Percentiles rank a stretch among this genome's conserved stretches.
Evolutionary conservation across 208 protist species (phyloP).

Genomic region (Acanthamoeba royreba): DNA sequence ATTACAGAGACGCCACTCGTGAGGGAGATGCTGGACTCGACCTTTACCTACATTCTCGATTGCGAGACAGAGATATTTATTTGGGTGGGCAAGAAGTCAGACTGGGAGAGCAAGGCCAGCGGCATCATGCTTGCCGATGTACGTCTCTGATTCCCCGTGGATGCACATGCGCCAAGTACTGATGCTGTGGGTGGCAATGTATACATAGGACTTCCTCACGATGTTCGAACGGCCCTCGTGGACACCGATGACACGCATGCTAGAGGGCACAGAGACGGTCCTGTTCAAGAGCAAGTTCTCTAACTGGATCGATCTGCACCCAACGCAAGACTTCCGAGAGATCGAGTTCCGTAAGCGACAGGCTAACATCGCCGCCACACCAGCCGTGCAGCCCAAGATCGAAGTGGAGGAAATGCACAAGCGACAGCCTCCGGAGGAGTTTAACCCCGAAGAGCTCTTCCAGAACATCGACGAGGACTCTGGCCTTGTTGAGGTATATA

Average conservation of each 20-base stretch:
- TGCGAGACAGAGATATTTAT: slow-evolving; percentile 65
- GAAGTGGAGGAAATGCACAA: not conserved
- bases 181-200: not conserved
- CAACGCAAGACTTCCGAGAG: not conserved
- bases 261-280: slow-evolving; percentile 31
- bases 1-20: not conserved
- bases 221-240: slow-evolving; percentile 46
- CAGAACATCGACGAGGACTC: not conserved
- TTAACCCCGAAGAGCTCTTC: not conserved
- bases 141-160: not conserved
- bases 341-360: slow-evolving; percentile 31
- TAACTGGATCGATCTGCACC: slow-evolving; percentile 35
- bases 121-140: slow-evolving; percentile 43
- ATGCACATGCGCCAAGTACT: not conserved
- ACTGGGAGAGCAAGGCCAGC: slow-evolving; percentile 45
- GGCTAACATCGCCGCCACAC: slow-evolving; percentile 14
- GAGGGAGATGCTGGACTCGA: slow-evolving; percentile 40
- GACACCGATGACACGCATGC: slow-evolving; percentile 48
- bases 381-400: slow-evolving; percentile 23
- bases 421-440: not conserved
- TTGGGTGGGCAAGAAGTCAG: slow-evolving; percentile 62
- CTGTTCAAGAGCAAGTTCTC: slow-evolving; percentile 53
- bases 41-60: slow-evolving; percentile 64
- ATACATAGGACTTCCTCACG: slow-evolving; percentile 1
- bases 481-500: not conserved